Evolutionary conservation across 345 rosid species (phyloP).

Genomic region (Lagerstroemia speciosa): DNA sequence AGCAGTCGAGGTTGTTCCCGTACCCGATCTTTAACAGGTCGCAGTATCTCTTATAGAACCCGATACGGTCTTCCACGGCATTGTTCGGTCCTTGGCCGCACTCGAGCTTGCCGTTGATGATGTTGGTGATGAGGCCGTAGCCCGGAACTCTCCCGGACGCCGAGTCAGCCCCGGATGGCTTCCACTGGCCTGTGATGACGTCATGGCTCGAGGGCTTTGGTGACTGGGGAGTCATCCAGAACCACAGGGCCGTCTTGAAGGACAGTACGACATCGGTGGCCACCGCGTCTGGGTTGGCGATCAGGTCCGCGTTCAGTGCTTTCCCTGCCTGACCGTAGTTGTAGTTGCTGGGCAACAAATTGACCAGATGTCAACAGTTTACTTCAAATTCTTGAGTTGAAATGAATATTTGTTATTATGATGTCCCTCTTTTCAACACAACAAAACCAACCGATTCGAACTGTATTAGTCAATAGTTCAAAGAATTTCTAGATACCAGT

Average conservation of each 20-base stretch:
- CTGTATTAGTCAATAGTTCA: too few species aligned
- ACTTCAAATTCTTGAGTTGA: too few species aligned
- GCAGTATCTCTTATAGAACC: conserved; percentile 21
- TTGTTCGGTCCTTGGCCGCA: conserved; percentile 25
- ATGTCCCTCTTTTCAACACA: too few species aligned
- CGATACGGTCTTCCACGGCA: conserved; percentile 11
- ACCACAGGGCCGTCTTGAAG: too few species aligned
- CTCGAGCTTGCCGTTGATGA: conserved; percentile 19
- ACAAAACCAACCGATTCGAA: too few species aligned
- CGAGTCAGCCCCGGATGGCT: conserved; percentile 19
- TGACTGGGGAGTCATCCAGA: conserved; percentile 27
- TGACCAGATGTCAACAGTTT: too few species aligned
- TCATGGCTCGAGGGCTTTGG: conserved; percentile 22
- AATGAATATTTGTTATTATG: too few species aligned
- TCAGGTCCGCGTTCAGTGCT: conserved; percentile 10
- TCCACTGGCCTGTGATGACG: conserved; percentile 21
- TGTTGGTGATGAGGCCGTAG: conserved; percentile 26
- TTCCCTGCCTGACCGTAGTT: conserved; percentile 22
- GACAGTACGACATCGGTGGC: conserved; percentile 16
- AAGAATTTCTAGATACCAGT: too few species aligned
- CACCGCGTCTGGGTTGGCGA: conserved; percentile 14
- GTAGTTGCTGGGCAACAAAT: conserved; percentile 35
- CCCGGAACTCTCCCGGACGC: conserved; percentile 16
- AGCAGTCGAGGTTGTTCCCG: conserved; percentile 42
- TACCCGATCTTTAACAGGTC: conserved; percentile 10